Conservation (phyloP, 192 early-diverging fungal species). For the Chytriomyces sp. region DNA sequence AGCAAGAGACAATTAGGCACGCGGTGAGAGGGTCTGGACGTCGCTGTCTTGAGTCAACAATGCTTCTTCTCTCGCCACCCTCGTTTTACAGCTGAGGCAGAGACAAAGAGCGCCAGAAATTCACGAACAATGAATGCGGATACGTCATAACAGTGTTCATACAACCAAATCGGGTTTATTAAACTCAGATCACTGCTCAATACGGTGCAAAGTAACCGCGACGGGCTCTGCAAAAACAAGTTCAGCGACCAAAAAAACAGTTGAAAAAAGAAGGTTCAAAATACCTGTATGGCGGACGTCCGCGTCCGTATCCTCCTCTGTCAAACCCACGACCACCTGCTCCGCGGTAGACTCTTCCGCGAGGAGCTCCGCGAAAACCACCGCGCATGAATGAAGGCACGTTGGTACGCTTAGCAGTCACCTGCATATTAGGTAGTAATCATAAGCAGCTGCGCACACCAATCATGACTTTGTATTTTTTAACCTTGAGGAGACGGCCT, state of each 20-base stretch:
- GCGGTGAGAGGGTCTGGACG: no score
- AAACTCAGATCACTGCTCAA: slow-evolving; percentile 16
- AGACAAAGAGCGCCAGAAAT: background rate
- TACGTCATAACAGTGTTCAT: background rate
- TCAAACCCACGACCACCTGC: slow-evolving; percentile 32
- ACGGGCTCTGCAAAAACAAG: slow-evolving; percentile 34
- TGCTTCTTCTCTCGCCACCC: no score
- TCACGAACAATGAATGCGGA: slow-evolving; percentile 2
- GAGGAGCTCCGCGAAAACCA: slow-evolving; percentile 76
- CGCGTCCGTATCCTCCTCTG: slow-evolving; percentile 31
- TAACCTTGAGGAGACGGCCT: slow-evolving; percentile 81
- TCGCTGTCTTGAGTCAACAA: no score
- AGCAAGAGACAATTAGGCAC: no score
- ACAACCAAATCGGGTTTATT: background rate
- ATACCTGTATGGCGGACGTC: slow-evolving; percentile 34
- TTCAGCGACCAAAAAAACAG: background rate
- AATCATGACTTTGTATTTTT: background rate
- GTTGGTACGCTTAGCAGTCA: slow-evolving; percentile 92
- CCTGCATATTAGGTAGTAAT: slow-evolving; percentile 49
- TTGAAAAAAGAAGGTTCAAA: background rate
- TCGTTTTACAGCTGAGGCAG: no score
- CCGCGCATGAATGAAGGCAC: slow-evolving; percentile 82
- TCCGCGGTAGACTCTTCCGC: slow-evolving; percentile 51
- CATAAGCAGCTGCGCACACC: background rate
- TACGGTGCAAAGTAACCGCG: slow-evolving; percentile 50